These are phyloP conservation scores for Tolypocladium paradoxum DNA, from an alignment of 2,329 filamentous ascomycete genomes.

Conservation along the genomic window DNA sequence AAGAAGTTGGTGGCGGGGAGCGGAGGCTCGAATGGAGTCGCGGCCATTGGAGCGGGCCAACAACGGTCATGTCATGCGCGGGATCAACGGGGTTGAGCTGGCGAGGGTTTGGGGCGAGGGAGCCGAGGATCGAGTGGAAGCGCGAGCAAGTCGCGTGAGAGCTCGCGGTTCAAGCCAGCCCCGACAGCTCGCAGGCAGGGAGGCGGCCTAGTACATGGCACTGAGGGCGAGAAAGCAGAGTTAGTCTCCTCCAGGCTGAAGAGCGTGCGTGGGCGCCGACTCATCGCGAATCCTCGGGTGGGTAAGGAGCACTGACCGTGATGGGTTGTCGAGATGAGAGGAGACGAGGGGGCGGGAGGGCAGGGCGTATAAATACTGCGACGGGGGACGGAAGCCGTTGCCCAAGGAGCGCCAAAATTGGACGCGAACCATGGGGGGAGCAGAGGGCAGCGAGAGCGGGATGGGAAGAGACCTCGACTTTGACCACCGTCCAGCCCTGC, in stretches of 20 bases:
- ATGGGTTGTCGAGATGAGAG: not conserved
- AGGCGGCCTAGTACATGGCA: slow-evolving; percentile 23
- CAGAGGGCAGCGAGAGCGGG: not conserved
- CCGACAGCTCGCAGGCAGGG: slow-evolving; percentile 22
- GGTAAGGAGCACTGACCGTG: not conserved
- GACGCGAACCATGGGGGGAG: not conserved
- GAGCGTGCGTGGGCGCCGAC: not conserved
- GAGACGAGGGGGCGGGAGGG: not conserved
- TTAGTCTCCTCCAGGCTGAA: not conserved
- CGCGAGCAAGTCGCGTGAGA: slow-evolving; percentile 5
- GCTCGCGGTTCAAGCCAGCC: slow-evolving; percentile 21
- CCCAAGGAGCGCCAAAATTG: not conserved
- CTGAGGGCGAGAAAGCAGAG: slow-evolving; percentile 8
- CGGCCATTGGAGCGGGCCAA: slow-evolving; percentile 34
- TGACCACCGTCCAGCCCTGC: no score
- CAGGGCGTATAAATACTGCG: not conserved
- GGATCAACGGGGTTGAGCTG: not conserved
- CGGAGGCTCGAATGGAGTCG: slow-evolving; percentile 35
- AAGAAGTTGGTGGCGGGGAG: slow-evolving; percentile 36
- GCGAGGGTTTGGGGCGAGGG: slow-evolving; percentile 4
- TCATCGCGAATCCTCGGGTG: not conserved
- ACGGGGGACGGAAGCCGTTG: not conserved
- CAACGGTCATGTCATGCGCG: slow-evolving; percentile 16
- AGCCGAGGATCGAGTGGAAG: slow-evolving; percentile 3
- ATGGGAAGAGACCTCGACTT: not conserved